A percentile compares a stretch with the other conserved stretches of the same genome.
phyloP scores from a whole-genome alignment of 2,329 filamentous ascomycete species.

The Colletotrichum magnum region DNA sequence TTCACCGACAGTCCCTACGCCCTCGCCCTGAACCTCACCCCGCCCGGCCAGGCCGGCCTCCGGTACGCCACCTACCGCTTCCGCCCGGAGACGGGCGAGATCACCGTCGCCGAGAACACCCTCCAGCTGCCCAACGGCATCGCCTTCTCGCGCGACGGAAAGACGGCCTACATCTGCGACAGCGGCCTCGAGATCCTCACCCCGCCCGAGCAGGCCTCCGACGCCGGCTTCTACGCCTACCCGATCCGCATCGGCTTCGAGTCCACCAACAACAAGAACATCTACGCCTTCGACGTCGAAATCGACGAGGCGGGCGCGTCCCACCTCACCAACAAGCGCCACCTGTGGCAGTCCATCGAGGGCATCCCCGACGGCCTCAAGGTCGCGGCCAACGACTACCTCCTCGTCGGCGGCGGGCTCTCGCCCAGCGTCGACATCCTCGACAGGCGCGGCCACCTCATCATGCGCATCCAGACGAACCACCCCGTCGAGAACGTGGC shows the following conservation, averaged over 20 bases:
- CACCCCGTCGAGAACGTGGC: slow-evolving; percentile 10
- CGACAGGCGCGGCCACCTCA: slow-evolving; percentile 1
- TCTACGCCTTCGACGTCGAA: not conserved
- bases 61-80: not conserved
- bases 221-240: not conserved
- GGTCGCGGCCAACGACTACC: slow-evolving; percentile 3
- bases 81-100: not conserved
- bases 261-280: slow-evolving; percentile 4
- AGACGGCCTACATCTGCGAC: not conserved
- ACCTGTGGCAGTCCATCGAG: not conserved
- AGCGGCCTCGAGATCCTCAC: not conserved
- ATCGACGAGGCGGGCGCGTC: not conserved
- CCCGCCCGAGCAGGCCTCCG: not conserved
- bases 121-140: not conserved
- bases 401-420: not conserved
- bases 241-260: slow-evolving; percentile 1
- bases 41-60: not conserved
- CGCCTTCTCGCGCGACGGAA: not conserved
- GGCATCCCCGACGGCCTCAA: slow-evolving; percentile 4
- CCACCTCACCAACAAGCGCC: slow-evolving; percentile 1
- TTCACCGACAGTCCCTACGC: not conserved
- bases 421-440: not conserved
- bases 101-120: not conserved
- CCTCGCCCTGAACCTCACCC: not conserved
- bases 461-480: slow-evolving; percentile 14